Evolutionary conservation across 768 basidiomycete species (phyloP).

Genomic region (Suillus weaverae): DNA sequence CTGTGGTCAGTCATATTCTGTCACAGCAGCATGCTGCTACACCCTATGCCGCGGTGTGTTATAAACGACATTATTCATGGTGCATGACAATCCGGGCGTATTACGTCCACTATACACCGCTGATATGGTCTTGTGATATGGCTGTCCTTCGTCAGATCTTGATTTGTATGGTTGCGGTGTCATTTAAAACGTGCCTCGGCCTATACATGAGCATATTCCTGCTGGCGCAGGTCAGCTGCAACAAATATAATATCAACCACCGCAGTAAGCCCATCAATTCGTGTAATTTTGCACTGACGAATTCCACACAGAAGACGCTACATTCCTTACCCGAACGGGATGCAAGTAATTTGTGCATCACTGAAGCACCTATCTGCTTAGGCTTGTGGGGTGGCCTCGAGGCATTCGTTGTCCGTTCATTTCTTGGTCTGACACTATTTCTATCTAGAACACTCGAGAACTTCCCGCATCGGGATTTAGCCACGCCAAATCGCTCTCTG

Average conservation of each 20-base stretch:
- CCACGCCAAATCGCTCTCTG: not conserved
- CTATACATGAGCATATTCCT: not conserved
- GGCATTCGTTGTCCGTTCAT: not conserved
- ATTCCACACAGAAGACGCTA: not conserved
- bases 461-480: not conserved
- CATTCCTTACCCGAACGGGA: not conserved
- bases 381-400: conserved; percentile 5
- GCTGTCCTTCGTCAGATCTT: not conserved
- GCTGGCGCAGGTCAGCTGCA: not conserved
- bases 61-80: not conserved
- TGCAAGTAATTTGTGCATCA: not conserved
- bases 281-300: not conserved
- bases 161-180: not conserved
- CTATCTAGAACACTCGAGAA: not conserved
- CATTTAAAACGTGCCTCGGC: not conserved
- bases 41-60: not conserved
- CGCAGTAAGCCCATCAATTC: not conserved
- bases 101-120: not conserved
- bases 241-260: not conserved
- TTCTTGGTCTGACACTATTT: too few species aligned
- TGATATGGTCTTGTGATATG: not conserved
- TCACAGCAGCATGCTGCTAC: not conserved
- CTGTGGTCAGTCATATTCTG: conserved; percentile 1
- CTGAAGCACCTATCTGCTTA: not conserved
- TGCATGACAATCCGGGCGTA: not conserved